phyloP scores from a whole-genome alignment of 176 grass and related monocot genomes.

The Calamus simplicifolius region DNA sequence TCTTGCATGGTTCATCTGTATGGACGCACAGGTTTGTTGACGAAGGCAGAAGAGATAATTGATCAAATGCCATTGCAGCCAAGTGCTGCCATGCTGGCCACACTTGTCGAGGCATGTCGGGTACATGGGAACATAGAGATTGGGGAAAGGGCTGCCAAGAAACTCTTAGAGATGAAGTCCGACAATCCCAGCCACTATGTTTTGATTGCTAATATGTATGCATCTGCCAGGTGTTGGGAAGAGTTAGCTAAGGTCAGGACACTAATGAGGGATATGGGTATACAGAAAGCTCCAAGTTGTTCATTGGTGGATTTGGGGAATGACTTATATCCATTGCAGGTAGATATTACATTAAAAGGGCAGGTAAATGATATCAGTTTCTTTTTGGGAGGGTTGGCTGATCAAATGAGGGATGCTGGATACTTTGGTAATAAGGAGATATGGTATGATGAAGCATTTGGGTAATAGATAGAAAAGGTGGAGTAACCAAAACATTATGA shows the following conservation, averaged over 20 bases:
- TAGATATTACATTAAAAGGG: slow-evolving; percentile 43
- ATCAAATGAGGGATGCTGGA: slow-evolving; percentile 38
- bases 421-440: slow-evolving; percentile 21
- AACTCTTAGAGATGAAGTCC: slow-evolving; percentile 53
- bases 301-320: slow-evolving; percentile 70
- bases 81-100: slow-evolving; percentile 49
- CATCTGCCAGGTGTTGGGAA: slow-evolving; percentile 52
- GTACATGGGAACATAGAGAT: slow-evolving; percentile 40
- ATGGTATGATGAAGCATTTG: slow-evolving; percentile 8
- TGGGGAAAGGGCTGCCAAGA: slow-evolving; percentile 63
- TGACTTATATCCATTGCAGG: slow-evolving; percentile 46
- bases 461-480: not conserved
- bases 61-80: slow-evolving; percentile 25
- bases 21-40: slow-evolving; percentile 36
- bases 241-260: slow-evolving; percentile 54
- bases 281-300: slow-evolving; percentile 47
- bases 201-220: slow-evolving; percentile 68
- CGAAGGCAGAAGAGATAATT: slow-evolving; percentile 51
- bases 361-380: slow-evolving; percentile 51
- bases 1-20: slow-evolving; percentile 46
- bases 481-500: too few relatives aligned
- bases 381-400: slow-evolving; percentile 37
- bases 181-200: slow-evolving; percentile 65
- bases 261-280: slow-evolving; percentile 46
- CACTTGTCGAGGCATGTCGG: slow-evolving; percentile 50